Conservation (phyloP, 2,329 filamentous ascomycete species). For the Onygena corvina region DNA sequence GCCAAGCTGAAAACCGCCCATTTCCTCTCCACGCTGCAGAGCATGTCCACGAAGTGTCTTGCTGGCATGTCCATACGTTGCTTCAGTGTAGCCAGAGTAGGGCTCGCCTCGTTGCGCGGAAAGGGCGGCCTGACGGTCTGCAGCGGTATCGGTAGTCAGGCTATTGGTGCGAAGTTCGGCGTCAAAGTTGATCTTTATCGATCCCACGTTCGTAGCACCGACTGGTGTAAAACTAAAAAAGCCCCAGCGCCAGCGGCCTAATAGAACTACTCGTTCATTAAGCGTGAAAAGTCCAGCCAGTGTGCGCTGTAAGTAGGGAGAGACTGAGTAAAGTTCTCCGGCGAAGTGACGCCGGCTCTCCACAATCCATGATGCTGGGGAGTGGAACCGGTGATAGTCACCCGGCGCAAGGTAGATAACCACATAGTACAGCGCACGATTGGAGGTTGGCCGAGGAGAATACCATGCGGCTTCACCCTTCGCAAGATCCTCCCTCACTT, state of each 20-base stretch:
- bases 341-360: conserved; percentile 93
- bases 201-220: conserved; percentile 92
- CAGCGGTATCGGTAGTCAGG: conserved; percentile 80
- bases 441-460: conserved; percentile 48
- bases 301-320: conserved; percentile 84
- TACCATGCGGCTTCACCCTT: conserved; percentile 59
- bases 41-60: conserved; percentile 69
- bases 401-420: conserved; percentile 94
- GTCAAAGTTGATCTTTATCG: conserved; percentile 95
- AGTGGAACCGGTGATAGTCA: conserved; percentile 98
- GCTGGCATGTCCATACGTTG: conserved; percentile 71
- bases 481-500: conserved; percentile 74
- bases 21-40: conserved; percentile 78
- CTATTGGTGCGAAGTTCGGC: conserved; percentile 85
- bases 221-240: conserved; percentile 96
- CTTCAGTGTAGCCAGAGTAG: conserved; percentile 86
- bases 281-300: conserved; percentile 90
- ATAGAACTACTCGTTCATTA: conserved; percentile 86
- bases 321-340: conserved; percentile 88
- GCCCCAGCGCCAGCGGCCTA: conserved; percentile 90
- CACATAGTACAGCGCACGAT: conserved; percentile 70
- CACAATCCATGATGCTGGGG: conserved; percentile 87
- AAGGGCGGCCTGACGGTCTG: conserved; percentile 71
- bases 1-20: conserved; percentile 94
- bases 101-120: conserved; percentile 64